phyloP scores from a whole-genome alignment of 208 protist species.

The Leptomonas seymouri region DNA sequence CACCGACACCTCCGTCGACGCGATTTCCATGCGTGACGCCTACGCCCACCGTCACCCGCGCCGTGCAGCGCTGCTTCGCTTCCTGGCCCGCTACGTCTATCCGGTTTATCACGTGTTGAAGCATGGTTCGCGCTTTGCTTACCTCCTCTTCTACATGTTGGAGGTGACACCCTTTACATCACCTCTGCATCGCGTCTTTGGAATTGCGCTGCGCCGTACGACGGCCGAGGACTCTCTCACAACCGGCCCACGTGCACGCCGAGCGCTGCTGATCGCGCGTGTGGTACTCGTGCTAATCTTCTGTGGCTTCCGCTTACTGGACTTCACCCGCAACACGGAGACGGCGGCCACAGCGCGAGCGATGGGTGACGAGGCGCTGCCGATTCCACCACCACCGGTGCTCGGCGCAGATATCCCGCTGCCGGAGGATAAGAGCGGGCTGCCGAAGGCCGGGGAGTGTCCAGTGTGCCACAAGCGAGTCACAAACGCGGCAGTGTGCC shows the following conservation, averaged over 20 bases:
- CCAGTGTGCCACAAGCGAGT: slow-evolving; percentile 62
- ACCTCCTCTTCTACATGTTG: slow-evolving; percentile 60
- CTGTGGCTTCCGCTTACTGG: slow-evolving; percentile 65
- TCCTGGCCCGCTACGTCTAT: slow-evolving; percentile 55
- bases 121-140: slow-evolving; percentile 44
- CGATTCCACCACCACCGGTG: slow-evolving; percentile 67
- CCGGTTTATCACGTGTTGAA: slow-evolving; percentile 55
- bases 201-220: slow-evolving; percentile 55
- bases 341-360: slow-evolving; percentile 13
- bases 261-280: slow-evolving; percentile 55
- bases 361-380: slow-evolving; percentile 41
- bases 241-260: slow-evolving; percentile 40
- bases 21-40: slow-evolving; percentile 47
- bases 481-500: slow-evolving; percentile 71
- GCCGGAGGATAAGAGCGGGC: slow-evolving; percentile 18
- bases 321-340: slow-evolving; percentile 48
- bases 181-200: slow-evolving; percentile 55
- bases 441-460: slow-evolving; percentile 58
- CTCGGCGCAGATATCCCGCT: slow-evolving; percentile 59
- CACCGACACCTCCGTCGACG: slow-evolving; percentile 52
- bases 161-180: slow-evolving; percentile 75
- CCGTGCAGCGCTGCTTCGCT: slow-evolving; percentile 37
- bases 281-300: slow-evolving; percentile 69
- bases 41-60: slow-evolving; percentile 48
- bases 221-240: slow-evolving; percentile 45